Percentiles rank a stretch among this genome's conserved stretches.
phyloP scores from a whole-genome alignment of 2,329 filamentous ascomycete genomes.

The Ascocoryne sarcoides region DNA sequence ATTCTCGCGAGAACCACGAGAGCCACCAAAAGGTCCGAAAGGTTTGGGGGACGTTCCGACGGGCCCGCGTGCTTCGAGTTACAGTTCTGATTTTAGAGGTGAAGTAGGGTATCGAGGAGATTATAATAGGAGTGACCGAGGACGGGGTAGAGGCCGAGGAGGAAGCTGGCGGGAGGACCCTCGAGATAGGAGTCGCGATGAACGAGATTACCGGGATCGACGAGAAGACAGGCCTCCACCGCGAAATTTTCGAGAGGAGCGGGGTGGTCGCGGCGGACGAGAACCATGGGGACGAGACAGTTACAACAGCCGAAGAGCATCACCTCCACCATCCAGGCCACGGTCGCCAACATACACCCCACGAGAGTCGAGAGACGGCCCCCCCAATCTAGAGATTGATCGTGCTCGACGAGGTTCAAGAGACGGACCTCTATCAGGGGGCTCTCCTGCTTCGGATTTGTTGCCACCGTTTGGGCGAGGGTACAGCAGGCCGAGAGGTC shows the following conservation, averaged over 20 bases:
- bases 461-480: constrained; percentile 30
- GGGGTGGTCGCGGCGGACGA: constrained; percentile 28
- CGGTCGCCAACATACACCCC: constrained; percentile 59
- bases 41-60: constrained; percentile 57
- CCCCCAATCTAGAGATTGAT: constrained; percentile 56
- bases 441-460: constrained; percentile 61
- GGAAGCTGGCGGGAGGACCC: constrained; percentile 48
- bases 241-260: constrained; percentile 46
- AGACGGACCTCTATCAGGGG: constrained; percentile 64
- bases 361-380: constrained; percentile 40
- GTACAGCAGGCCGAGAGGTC: constrained; percentile 40
- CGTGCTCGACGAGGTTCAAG: constrained; percentile 60
- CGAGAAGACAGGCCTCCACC: constrained; percentile 37
- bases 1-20: constrained; percentile 40
- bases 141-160: constrained; percentile 31
- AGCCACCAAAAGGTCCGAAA: constrained; percentile 75
- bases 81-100: constrained; percentile 39
- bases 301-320: constrained; percentile 49
- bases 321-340: constrained; percentile 50
- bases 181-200: constrained; percentile 44
- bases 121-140: constrained; percentile 45
- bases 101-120: constrained; percentile 42
- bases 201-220: constrained; percentile 45
- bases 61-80: constrained; percentile 60
- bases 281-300: constrained; percentile 15